A percentile compares a stretch with the other conserved stretches of the same genome.
Evolutionary conservation across 192 early-diverging fungal species (phyloP).

Genomic region (Backusella tarrabulga): DNA sequence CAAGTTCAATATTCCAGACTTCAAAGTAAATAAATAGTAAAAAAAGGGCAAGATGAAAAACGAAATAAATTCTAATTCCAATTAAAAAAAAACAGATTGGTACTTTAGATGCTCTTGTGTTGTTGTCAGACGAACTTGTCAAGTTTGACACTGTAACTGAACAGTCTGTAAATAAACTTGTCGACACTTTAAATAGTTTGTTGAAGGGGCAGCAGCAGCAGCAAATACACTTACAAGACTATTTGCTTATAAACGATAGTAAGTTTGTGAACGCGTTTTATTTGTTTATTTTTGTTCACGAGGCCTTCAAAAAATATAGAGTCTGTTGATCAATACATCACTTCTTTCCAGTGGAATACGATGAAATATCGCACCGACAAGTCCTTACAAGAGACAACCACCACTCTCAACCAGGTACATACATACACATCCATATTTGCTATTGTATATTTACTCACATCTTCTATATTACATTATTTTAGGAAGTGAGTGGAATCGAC

Average conservation of each 20-base stretch:
- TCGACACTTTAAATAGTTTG: constrained; percentile 82
- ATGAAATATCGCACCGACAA: constrained; percentile 97
- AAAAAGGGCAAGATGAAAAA: not conserved
- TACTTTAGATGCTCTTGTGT: constrained; percentile 90
- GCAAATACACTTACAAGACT: constrained; percentile 51
- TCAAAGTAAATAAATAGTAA: constrained; percentile 65
- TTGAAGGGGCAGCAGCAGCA: constrained; percentile 51
- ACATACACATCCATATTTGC: not conserved
- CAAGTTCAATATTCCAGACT: constrained; percentile 84
- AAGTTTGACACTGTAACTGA: constrained; percentile 85
- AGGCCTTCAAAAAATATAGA: constrained; percentile 48
- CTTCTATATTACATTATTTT: not conserved
- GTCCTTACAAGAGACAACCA: constrained; percentile 80
- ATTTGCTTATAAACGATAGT: constrained; percentile 83
- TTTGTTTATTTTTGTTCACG: constrained; percentile 7
- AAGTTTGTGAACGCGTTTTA: constrained; percentile 31
- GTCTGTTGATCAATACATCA: constrained; percentile 83
- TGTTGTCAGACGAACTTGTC: constrained; percentile 91
- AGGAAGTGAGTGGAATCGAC: constrained; percentile 91
- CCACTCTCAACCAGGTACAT: constrained; percentile 71
- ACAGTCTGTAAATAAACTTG: constrained; percentile 71
- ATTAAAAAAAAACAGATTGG: constrained; percentile 67
- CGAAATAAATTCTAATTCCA: not conserved
- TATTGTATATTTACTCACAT: not conserved
- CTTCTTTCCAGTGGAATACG: constrained; percentile 91